Percentiles rank a stretch among this genome's conserved stretches.
Conservation (phyloP, 257 asterid species). For the Capsicum chinense region DNA sequence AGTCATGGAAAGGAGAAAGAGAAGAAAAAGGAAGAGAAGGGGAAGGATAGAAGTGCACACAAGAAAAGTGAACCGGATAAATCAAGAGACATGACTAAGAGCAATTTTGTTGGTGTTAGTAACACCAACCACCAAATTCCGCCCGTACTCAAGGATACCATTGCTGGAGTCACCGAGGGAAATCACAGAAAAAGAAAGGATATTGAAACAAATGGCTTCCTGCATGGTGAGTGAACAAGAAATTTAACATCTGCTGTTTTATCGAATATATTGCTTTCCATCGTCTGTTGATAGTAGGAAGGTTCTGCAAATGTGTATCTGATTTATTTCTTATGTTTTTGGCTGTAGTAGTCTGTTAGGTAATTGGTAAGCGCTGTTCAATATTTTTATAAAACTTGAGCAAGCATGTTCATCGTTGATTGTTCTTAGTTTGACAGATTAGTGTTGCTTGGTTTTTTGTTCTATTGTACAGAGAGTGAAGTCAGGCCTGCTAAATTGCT, state of each 20-base stretch:
- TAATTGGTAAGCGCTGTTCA: not conserved
- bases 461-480: slow-evolving; percentile 59
- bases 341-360: not conserved
- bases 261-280: not conserved
- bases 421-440: slow-evolving; percentile 38
- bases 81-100: slow-evolving; percentile 38
- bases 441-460: slow-evolving; percentile 38
- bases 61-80: slow-evolving; percentile 44
- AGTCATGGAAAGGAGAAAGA: slow-evolving; percentile 50
- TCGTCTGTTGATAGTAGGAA: slow-evolving; percentile 21
- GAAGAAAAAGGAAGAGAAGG: slow-evolving; percentile 36
- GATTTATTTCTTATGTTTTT: slow-evolving; percentile 7
- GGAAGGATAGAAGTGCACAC: slow-evolving; percentile 45
- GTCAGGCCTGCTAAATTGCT: slow-evolving; percentile 58
- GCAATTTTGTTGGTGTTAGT: slow-evolving; percentile 37
- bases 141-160: slow-evolving; percentile 37
- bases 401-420: slow-evolving; percentile 28
- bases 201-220: slow-evolving; percentile 57
- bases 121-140: slow-evolving; percentile 34
- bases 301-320: slow-evolving; percentile 5
- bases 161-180: slow-evolving; percentile 43
- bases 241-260: slow-evolving; percentile 25
- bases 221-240: slow-evolving; percentile 62
- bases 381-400: not conserved
- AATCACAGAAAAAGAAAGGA: slow-evolving; percentile 63